These are phyloP conservation scores for Blastobotrys indianensis DNA, from an alignment of 1,139 yeast genomes.

Conservation along the genomic window DNA sequence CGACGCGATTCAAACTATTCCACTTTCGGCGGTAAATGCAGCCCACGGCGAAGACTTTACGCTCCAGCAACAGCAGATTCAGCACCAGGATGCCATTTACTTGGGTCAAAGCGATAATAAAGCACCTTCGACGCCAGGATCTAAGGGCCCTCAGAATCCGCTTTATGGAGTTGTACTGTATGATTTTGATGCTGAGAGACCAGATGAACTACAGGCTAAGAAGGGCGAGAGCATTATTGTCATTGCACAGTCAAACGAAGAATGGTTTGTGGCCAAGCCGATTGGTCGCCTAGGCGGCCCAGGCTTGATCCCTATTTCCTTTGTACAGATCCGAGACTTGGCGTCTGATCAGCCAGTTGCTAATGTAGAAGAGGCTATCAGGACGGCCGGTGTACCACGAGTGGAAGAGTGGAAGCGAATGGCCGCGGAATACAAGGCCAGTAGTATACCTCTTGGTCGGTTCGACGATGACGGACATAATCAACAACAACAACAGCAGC, in stretches of 20 bases:
- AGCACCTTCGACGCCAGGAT: conserved; percentile 1
- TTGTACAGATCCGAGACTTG: conserved; percentile 79
- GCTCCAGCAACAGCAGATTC: conserved; percentile 8
- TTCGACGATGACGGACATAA: conserved; percentile 30
- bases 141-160: conserved; percentile 27
- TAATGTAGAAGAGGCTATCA: conserved; percentile 50
- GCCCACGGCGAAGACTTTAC: conserved; percentile 10
- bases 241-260: conserved; percentile 93
- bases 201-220: conserved; percentile 75
- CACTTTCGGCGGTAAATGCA: conserved; percentile 19
- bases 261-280: conserved; percentile 98
- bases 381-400: conserved; percentile 68
- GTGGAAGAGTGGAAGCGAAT: conserved; percentile 94
- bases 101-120: not conserved
- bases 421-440: conserved; percentile 90
- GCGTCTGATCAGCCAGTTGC: conserved; percentile 49
- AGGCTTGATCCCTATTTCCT: conserved; percentile 88
- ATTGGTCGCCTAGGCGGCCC: conserved; percentile 95
- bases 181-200: conserved; percentile 82
- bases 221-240: conserved; percentile 88
- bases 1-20: conserved; percentile 37
- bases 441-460: conserved; percentile 70
- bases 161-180: conserved; percentile 66
- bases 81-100: conserved; percentile 7
- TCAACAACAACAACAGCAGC: conserved; percentile 9